Base-by-base conservation (phyloP, 805 yeast genomes). In the Cyberlindnera mrakii region DNA sequence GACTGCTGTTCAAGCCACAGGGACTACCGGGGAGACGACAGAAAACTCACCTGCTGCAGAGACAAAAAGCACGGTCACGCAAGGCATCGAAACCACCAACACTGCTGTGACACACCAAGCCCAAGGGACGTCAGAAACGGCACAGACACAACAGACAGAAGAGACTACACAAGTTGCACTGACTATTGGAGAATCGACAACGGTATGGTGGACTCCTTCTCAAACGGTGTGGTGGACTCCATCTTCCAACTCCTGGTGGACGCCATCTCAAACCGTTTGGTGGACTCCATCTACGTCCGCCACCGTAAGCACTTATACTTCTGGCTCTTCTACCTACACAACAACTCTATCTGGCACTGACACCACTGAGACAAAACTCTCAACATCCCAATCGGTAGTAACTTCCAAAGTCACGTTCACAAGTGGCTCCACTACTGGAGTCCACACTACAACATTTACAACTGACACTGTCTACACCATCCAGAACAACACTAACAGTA, bases 201-300 rank as follows among this genome's bases (percentile, higher is more conserved):
- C 59, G 5, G 46, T 46, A n/a, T 52, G 52, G 51, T 48, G 52
- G 50, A 47, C 57, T 14, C 42, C 48, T n/a, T 37, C 38, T 9
- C 17, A 18, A 1, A 41, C 55, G 5, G 39, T 37, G n/a, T 35
- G 51, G 45, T 44, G 51, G 42, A 45, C 52, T 6, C 37, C 49
- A 31, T 34, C 46, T n/a, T 17, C 39, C 6, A 38, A 33, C 13
- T n/a, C 14, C 3, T 38, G 51, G 45, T 44, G 51, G 42, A 45
- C 50, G 10, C 37, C 49, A 20, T 34, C 46, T 6, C 38, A 42
- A 7, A 46, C 44, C 11, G 46, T 38, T 18, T 46, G 49, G 49
- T 46, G 49, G 50, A 46, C 47, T 4, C 45, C 43, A 18, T 38
- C 39, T 10, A 36, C 43, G 27, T 19, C 41, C 25, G 15, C 35